Evolutionary conservation across 2,329 filamentous ascomycete genomes (phyloP).

Genomic region (Nannizzia gypsea): DNA sequence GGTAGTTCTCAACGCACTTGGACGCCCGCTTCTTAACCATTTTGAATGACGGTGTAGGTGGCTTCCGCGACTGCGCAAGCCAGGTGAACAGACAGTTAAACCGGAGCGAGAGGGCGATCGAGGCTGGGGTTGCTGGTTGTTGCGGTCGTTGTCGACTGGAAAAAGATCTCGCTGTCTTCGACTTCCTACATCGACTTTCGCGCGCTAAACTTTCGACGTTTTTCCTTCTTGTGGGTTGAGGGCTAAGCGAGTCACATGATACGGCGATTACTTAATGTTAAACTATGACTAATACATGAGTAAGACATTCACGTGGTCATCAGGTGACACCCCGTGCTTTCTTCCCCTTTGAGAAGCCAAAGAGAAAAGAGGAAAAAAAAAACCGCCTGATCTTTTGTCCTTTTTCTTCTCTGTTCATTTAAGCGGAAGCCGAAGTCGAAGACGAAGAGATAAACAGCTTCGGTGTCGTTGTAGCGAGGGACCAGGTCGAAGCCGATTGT

Average conservation of each 20-base stretch:
- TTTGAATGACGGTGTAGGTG: conserved; percentile 35
- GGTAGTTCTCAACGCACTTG: conserved; percentile 45
- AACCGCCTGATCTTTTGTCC: background rate
- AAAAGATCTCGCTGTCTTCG: conserved; percentile 2
- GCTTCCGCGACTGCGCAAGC: conserved; percentile 9
- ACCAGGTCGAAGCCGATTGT: too few relatives aligned
- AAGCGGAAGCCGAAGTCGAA: too few relatives aligned
- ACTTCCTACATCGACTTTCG: background rate
- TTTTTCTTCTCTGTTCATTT: background rate
- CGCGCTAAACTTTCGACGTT: background rate
- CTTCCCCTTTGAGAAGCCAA: conserved; percentile 1
- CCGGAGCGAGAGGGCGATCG: conserved; percentile 7
- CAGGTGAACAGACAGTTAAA: background rate
- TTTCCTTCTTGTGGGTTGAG: conserved; percentile 10
- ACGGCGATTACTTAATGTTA: background rate
- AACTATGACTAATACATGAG: background rate
- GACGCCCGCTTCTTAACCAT: conserved; percentile 68
- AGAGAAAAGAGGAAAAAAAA: background rate
- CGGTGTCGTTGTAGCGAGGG: too few relatives aligned
- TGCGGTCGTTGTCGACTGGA: conserved; percentile 3
- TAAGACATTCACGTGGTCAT: background rate
- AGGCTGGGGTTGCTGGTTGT: background rate
- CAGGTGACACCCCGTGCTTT: conserved; percentile 1
- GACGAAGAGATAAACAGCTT: too few relatives aligned
- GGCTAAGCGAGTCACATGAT: conserved; percentile 5